A percentile compares a stretch with the other conserved stretches of the same genome.
These are phyloP conservation scores for Isoetes engelmannii DNA, from an alignment of 83 land plant genomes.

Conservation along the genomic window DNA sequence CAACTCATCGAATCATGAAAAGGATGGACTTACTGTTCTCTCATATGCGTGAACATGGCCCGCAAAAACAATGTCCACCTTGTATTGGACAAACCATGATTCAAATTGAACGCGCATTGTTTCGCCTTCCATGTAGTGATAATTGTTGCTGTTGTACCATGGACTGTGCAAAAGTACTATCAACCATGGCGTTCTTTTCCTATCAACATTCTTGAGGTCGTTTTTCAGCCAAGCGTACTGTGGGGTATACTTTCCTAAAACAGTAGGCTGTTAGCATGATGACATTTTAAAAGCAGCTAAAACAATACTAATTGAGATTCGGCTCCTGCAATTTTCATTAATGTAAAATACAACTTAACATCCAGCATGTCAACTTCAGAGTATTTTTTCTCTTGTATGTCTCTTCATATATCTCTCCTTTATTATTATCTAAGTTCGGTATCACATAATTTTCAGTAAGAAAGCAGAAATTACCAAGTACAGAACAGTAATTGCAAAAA, in stretches of 20 bases:
- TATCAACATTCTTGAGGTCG: conserved; percentile 7
- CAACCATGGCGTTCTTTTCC: conserved; percentile 9
- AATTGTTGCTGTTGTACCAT: conserved; percentile 12
- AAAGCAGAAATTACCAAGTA: too few relatives aligned
- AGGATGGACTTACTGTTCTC: conserved; percentile 1
- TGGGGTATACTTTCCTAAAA: conserved; percentile 51
- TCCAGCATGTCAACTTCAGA: too few relatives aligned
- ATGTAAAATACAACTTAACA: too few relatives aligned
- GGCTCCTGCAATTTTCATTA: too few relatives aligned
- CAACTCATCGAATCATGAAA: too few relatives aligned
- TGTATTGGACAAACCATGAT: conserved; percentile 6
- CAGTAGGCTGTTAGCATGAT: too few relatives aligned
- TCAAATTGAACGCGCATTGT: conserved; percentile 15
- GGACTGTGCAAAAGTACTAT: conserved; percentile 7
- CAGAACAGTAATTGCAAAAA: too few relatives aligned
- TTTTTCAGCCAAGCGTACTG: conserved; percentile 8
- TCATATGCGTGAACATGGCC: conserved; percentile 19
- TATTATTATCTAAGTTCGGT: too few relatives aligned
- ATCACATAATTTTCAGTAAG: too few relatives aligned
- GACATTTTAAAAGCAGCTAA: too few relatives aligned
- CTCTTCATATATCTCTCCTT: too few relatives aligned
- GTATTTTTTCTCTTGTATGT: too few relatives aligned
- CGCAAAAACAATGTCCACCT: conserved; percentile 11
- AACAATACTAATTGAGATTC: background rate
- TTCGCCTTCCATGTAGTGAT: conserved; percentile 19